Base-by-base conservation (phyloP, 2,329 filamentous ascomycete species). In the Penicillium sumatraense region DNA sequence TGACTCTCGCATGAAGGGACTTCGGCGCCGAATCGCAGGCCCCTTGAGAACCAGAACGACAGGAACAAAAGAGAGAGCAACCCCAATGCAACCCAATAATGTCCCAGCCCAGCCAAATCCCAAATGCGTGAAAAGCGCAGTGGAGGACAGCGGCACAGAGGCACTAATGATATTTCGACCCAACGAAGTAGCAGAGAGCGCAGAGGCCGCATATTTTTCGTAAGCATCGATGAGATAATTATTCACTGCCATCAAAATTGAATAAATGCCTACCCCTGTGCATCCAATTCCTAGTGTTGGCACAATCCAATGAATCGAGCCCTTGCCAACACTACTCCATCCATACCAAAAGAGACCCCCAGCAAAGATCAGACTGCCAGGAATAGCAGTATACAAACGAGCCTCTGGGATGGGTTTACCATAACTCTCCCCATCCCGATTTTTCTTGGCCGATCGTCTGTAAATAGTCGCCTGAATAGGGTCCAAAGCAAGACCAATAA, bases 401-500 rank as follows among this genome's bases (percentile, higher is more conserved):
- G 70, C 75, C 57, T 79, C 75, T 0, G 75, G 76, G 3, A 80
- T 70, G 0, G 76, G 75, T 4, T 56, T 60, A 0, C 73, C 74
- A 0, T 73, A 72, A 0, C 53, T 57, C 50, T 78, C 74, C 3
- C 11, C 20, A 14, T 10, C 14, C 0, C 29, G 67, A 45, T 79
- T 68, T 6, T 46, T 49, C 1, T 7, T 9, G 2, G 60, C 59
- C 0, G 64, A 61, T 5, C 54, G 54, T 14, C 58, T 53, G 20
- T 68, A 68, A 18, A 66, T 54, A 38, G 50, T 46, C 14, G 67
- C 64, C 23, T 79, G 72, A 3, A 74, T 29, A 0, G 72, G 73
- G 40, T 75, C 74, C 40, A 77, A 42, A 6, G 72, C 21, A 0
- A 72, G 75, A 6, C 74, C 74, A 38, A 78, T 73, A 2, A 75